Conservation (phyloP, 768 basidiomycete species). For the Mycena floridula region DNA sequence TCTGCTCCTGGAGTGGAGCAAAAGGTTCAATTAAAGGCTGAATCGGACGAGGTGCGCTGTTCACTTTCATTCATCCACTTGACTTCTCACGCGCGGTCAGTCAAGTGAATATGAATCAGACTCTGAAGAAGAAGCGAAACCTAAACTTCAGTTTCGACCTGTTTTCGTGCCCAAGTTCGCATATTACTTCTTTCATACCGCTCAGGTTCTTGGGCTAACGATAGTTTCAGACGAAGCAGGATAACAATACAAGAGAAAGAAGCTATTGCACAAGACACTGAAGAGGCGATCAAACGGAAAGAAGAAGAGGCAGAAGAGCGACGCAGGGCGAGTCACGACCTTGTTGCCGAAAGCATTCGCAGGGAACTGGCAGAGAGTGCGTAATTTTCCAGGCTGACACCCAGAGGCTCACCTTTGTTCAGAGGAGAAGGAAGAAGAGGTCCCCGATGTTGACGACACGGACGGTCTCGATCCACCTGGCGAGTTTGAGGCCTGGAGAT, state of each 20-base stretch:
- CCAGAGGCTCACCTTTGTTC: constrained; percentile 4
- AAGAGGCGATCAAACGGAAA: constrained; percentile 64
- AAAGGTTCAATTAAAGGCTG: constrained; percentile 13
- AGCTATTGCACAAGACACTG: constrained; percentile 61
- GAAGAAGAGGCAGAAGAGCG: constrained; percentile 78
- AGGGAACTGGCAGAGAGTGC: constrained; percentile 88
- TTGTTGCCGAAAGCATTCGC: constrained; percentile 92
- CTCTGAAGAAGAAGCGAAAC: constrained; percentile 69
- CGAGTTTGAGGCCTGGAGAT: constrained; percentile 95
- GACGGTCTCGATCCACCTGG: constrained; percentile 84
- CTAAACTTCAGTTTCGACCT: constrained; percentile 78
- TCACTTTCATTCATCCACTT: neutral
- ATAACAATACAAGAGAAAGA: constrained; percentile 68
- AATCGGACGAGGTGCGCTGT: constrained; percentile 36
- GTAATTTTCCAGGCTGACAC: constrained; percentile 19
- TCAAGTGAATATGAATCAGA: constrained; percentile 86
- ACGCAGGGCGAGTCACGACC: constrained; percentile 80
- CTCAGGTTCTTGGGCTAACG: neutral
- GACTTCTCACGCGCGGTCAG: constrained; percentile 25
- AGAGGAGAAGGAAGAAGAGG: constrained; percentile 86
- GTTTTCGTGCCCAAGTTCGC: constrained; percentile 93
- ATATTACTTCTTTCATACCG: constrained; percentile 1
- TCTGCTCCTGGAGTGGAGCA: constrained; percentile 30
- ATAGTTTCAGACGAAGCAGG: constrained; percentile 56
- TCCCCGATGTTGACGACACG: constrained; percentile 91